Evolutionary conservation across 2,329 filamentous ascomycete species (phyloP).

Genomic region (Aspergillus calidoustus): DNA sequence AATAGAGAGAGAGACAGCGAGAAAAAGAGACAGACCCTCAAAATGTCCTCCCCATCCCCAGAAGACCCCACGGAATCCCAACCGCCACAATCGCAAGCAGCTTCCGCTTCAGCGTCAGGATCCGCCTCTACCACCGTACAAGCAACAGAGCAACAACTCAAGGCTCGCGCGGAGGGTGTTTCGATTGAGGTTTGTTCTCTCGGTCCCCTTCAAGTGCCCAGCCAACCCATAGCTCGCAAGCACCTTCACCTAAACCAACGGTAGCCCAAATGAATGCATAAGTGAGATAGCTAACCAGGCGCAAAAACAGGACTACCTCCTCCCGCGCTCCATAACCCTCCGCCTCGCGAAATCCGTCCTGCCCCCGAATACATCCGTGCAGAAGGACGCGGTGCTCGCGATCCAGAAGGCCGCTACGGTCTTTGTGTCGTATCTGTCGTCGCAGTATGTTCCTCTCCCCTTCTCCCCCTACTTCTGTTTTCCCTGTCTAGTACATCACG

Average conservation of each 20-base stretch:
- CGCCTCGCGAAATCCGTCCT: slow-evolving; percentile 67
- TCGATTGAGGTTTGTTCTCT: slow-evolving; percentile 43
- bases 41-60: slow-evolving; percentile 21
- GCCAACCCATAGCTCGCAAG: neutral
- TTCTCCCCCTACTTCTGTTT: neutral
- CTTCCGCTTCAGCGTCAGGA: neutral
- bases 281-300: neutral
- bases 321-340: slow-evolving; percentile 65
- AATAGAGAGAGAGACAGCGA: neutral
- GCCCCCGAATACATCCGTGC: slow-evolving; percentile 67
- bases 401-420: slow-evolving; percentile 70
- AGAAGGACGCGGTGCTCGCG: slow-evolving; percentile 67
- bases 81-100: slow-evolving; percentile 16
- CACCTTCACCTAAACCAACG: neutral
- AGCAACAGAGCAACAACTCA: slow-evolving; percentile 46
- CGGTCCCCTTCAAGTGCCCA: neutral
- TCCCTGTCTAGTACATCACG: no score
- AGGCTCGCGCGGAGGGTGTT: slow-evolving; percentile 44
- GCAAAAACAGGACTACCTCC: slow-evolving; percentile 59
- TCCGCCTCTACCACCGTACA: slow-evolving; percentile 25
- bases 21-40: neutral
- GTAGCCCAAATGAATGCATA: neutral
- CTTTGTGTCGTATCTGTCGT: slow-evolving; percentile 67
- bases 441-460: slow-evolving; percentile 51
- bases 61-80: slow-evolving; percentile 5